Base-by-base conservation (phyloP, 495 filamentous ascomycete species). In the Rhypophila decipiens region DNA sequence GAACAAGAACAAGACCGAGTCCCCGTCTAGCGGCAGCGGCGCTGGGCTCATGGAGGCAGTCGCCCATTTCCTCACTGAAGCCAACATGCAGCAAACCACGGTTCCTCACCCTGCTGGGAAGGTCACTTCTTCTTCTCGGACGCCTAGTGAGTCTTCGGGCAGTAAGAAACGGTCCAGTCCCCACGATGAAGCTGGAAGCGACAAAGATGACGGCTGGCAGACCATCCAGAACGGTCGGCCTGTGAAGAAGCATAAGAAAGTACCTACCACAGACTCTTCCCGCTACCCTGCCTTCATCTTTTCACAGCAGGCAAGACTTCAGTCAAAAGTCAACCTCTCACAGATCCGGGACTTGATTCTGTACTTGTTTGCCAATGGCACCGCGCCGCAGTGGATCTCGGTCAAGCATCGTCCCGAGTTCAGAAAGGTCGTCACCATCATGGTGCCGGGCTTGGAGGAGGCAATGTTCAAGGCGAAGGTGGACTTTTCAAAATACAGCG, bases 401-500 rank as follows among this genome's bases (percentile, higher is more conserved):
- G 75, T 95, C 39, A 77, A 79, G 54, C 78, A 95, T 59, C 85
- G 88, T 42, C 74, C 75, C 1, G 72, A 83, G 53, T 83, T 97
- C 42, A 73, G 81, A 29, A 94, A 90, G 63, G 83, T 89, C 18
- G 93, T 95, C 13, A 79, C 90, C n/a, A 67, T 97, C 48, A 91
- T 97, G 86, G 86, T 95, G 5, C 94, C 93, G 1, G 93, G 91
- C 10, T 65, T 97, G 12, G 90, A 95, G 63, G 78, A 85, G 53
- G 86, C 81, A 24, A 91, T 96, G 87, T 94, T 96, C 65, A 80
- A 89, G 68, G 77, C 78, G 19, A 74, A 68, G 11, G 75, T 87
- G 4, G 66, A 79, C 27, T 67, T 84, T 35, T 56, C 70, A 13
- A 58, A 55, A 1, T 73, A 68, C 55, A 66, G 67, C 24, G 61